Base-by-base conservation (phyloP, 140 eudicot species). In the Ambrosia hybrid region DNA sequence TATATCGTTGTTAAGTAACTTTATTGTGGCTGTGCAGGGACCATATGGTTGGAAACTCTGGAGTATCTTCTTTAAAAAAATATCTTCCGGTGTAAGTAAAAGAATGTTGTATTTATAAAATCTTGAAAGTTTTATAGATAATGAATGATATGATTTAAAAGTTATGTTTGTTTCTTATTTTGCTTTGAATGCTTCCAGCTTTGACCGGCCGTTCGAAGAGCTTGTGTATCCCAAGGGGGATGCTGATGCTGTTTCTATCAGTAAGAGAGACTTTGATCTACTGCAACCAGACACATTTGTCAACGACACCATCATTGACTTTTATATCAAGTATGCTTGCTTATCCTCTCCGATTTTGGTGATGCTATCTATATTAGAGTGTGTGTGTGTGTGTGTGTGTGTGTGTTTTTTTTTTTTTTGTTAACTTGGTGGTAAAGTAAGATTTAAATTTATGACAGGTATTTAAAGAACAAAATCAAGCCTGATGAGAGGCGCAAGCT, bases 291-390 rank as follows among this genome's bases (percentile, higher is more conserved):
- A 85, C 61, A 82, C 89, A 65, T 94, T 90, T 78, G 88, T 94
- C 48, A 94, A 94, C 70, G 97, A 94, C 79, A 94, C 97, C 55
- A 88, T 94, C 80, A 90, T 94, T 17, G 99, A 94, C 85, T 94
- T 94, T 74, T 94, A 90, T 73, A 94, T 94, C 80, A 94, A 81
- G 97, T 94, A 81, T 77, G 88, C 9, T 41, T 41, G 8, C 66
- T 67, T 76, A 75, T 49, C 13, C 64, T 59, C 51, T 8, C 65
- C 1, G 34, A 30, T 30, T 30, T 30, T 30, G 2, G 34, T 30
- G 34, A n/a, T n/a, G n/a, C n/a, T n/a, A n/a, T n/a, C n/a, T n/a
- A n/a, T n/a, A n/a, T n/a, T n/a, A n/a, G n/a, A n/a, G n/a, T n/a
- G n/a, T n/a, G n/a, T n/a, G n/a, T n/a, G n/a, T n/a, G n/a, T n/a